Conservation (phyloP, 2,329 filamentous ascomycete genomes). For the Monosporascus sp. region DNA sequence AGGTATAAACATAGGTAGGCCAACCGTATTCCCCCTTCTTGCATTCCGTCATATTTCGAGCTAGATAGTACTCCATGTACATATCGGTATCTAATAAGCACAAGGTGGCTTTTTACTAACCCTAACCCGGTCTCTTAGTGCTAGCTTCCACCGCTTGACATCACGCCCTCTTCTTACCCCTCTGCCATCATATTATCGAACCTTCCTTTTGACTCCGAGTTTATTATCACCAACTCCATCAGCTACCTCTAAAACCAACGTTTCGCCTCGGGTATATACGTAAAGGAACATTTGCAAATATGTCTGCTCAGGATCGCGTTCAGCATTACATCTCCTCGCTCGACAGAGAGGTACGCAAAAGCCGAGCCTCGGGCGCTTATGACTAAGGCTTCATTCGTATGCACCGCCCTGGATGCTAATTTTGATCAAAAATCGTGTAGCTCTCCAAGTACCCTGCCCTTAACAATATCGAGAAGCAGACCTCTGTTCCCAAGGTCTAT, state of each 20-base stretch:
- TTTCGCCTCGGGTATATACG: constrained; percentile 5
- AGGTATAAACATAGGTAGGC: too few species aligned
- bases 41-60: too few species aligned
- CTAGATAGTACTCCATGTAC: too few species aligned
- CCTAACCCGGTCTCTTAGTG: too few species aligned
- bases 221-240: constrained; percentile 2
- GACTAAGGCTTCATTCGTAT: constrained; percentile 10
- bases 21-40: too few species aligned
- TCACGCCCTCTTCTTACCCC: background rate
- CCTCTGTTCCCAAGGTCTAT: constrained; percentile 79
- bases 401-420: constrained; percentile 10
- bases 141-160: too few species aligned
- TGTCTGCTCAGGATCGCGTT: constrained; percentile 72
- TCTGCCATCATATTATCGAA: background rate
- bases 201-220: background rate
- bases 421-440: constrained; percentile 37
- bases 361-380: constrained; percentile 1
- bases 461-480: constrained; percentile 82
- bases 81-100: too few species aligned
- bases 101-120: too few species aligned
- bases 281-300: constrained; percentile 36
- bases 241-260: constrained; percentile 2
- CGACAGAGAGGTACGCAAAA: constrained; percentile 68
- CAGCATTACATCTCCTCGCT: constrained; percentile 73
- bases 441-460: constrained; percentile 80